Conservation (phyloP, 306 rosid species). For the Cicer cuneatum region DNA sequence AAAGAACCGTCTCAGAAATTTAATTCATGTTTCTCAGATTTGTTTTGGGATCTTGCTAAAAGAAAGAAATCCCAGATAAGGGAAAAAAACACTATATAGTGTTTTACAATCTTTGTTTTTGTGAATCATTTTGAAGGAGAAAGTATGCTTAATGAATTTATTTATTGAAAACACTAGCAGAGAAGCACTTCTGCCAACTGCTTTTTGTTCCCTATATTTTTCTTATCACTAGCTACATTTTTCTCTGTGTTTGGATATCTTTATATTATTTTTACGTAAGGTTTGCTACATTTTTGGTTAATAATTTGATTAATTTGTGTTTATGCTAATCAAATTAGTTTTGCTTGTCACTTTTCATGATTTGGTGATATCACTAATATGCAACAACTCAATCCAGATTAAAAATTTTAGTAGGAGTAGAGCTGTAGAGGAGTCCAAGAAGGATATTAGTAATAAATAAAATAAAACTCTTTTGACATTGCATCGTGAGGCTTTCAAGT, state of each 20-base stretch:
- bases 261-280: not conserved
- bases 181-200: not conserved
- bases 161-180: not conserved
- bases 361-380: not conserved
- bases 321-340: not conserved
- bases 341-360: not conserved
- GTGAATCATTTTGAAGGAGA: not conserved
- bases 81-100: not conserved
- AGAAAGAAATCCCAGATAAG: conserved; percentile 4
- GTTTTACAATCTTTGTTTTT: not conserved
- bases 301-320: not conserved
- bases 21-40: not conserved
- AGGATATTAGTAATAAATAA: no score
- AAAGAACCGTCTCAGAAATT: conserved; percentile 6
- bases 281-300: not conserved
- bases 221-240: not conserved
- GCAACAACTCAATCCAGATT: no score
- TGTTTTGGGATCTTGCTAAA: conserved; percentile 28
- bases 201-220: conserved; percentile 3
- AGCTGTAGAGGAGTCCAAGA: no score
- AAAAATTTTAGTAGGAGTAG: no score
- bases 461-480: no score
- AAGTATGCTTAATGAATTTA: not conserved
- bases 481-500: no score
- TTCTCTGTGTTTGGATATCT: conserved; percentile 10